Conservation (phyloP, 306 rosid genomes). For the Mimosa bimucronata region DNA sequence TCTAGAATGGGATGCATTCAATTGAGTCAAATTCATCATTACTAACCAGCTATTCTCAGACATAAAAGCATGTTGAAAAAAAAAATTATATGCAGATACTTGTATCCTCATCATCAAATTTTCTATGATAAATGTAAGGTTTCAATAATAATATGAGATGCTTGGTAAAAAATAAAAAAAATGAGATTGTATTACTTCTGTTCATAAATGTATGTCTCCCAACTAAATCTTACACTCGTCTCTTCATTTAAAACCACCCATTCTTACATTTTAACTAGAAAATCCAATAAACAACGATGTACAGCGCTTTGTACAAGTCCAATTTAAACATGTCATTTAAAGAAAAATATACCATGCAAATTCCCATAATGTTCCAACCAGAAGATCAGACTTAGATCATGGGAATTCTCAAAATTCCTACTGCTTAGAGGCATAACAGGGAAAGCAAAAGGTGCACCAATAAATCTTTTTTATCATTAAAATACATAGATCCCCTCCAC, state of each 20-base stretch:
- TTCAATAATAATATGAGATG: not conserved
- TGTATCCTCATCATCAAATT: not conserved
- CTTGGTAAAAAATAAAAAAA: too few species aligned
- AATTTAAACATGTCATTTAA: not conserved
- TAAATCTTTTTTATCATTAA: not conserved
- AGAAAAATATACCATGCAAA: not conserved
- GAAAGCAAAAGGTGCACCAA: not conserved
- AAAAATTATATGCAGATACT: not conserved
- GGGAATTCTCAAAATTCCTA: not conserved
- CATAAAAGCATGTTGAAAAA: not conserved
- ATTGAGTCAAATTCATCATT: constrained; percentile 1
- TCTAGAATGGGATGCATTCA: constrained; percentile 30
- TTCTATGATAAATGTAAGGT: not conserved
- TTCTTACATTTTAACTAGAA: not conserved
- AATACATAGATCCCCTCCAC: not conserved
- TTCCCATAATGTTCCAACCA: constrained; percentile 26
- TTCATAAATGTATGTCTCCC: not conserved
- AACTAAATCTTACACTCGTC: not conserved
- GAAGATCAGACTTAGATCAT: not conserved
- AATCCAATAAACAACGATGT: not conserved
- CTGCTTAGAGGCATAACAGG: not conserved
- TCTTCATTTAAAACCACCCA: not conserved
- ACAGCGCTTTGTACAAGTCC: not conserved
- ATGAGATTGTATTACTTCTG: not conserved
- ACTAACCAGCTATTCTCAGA: not conserved